phyloP scores from a whole-genome alignment of 1,284 basidiomycete genomes.

The Irpex lacteus region DNA sequence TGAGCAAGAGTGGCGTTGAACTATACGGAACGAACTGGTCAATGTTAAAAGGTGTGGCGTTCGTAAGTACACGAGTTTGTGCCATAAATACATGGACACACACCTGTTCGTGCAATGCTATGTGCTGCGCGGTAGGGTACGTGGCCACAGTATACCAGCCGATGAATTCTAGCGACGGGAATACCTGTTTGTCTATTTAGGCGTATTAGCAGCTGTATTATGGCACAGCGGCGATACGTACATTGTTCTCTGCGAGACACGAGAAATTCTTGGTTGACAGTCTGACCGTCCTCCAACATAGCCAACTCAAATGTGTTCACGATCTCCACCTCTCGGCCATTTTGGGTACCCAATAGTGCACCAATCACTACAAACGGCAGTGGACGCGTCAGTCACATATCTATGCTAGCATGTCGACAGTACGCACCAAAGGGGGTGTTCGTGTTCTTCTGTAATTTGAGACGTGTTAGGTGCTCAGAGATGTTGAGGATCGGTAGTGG shows the following conservation, averaged over 20 bases:
- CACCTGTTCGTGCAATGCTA: constrained; percentile 85
- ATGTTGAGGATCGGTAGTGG: constrained; percentile 96
- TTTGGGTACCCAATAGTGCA: constrained; percentile 92
- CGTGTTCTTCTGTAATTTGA: constrained; percentile 69
- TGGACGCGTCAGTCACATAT: background rate
- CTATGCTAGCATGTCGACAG: background rate
- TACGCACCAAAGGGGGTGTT: constrained; percentile 63
- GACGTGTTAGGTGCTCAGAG: constrained; percentile 90
- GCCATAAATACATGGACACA: constrained; percentile 14
- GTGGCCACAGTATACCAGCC: constrained; percentile 94
- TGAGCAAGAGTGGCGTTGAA: constrained; percentile 73
- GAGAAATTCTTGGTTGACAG: constrained; percentile 81
- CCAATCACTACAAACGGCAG: constrained; percentile 68
- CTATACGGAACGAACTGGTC: constrained; percentile 68
- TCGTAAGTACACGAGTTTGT: background rate
- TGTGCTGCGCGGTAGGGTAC: constrained; percentile 69
- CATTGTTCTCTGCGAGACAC: constrained; percentile 87
- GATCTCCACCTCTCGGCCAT: constrained; percentile 92
- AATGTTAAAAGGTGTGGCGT: background rate
- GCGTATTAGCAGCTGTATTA: background rate
- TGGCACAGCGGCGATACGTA: constrained; percentile 37
- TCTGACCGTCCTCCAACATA: constrained; percentile 47
- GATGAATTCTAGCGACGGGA: constrained; percentile 93
- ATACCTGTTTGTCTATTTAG: constrained; percentile 89
- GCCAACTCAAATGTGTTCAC: constrained; percentile 95